Conservation (phyloP, 2,329 filamentous ascomycete genomes). For the Ampelomyces quisqualis region DNA sequence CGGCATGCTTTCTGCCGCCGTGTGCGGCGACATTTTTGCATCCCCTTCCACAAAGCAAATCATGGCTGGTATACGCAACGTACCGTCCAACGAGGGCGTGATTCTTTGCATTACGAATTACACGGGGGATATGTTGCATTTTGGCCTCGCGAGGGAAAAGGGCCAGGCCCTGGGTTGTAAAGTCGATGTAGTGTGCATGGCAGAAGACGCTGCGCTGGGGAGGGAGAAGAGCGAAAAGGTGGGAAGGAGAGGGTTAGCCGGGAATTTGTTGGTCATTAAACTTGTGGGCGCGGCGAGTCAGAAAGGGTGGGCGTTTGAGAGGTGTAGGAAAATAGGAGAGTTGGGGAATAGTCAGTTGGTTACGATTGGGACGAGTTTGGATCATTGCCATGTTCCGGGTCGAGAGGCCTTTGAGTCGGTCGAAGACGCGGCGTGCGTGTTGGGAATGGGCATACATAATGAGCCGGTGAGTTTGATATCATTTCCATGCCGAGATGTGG, state of each 20-base stretch:
- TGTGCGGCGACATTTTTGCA: constrained; percentile 53
- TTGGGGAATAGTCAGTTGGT: constrained; percentile 50
- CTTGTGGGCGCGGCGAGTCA: constrained; percentile 51
- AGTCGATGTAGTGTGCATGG: constrained; percentile 51
- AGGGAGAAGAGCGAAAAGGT: constrained; percentile 52
- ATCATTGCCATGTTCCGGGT: constrained; percentile 57
- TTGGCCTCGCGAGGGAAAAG: constrained; percentile 52
- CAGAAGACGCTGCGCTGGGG: constrained; percentile 52
- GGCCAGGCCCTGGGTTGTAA: constrained; percentile 49
- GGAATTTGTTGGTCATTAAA: constrained; percentile 54
- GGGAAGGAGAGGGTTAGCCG: constrained; percentile 53
- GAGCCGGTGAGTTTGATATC: constrained; percentile 46
- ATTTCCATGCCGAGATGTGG: too few relatives aligned
- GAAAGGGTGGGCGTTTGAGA: constrained; percentile 48
- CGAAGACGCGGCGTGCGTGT: constrained; percentile 41
- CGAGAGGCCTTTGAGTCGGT: constrained; percentile 54
- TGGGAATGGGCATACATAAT: constrained; percentile 55
- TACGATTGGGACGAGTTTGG: constrained; percentile 54
- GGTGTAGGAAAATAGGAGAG: constrained; percentile 48
- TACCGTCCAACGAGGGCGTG: constrained; percentile 49
- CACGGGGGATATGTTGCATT: constrained; percentile 53
- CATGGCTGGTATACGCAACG: constrained; percentile 51
- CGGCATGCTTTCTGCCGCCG: constrained; percentile 52
- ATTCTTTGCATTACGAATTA: constrained; percentile 55
- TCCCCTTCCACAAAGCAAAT: constrained; percentile 52